These are phyloP conservation scores for Epithemia pelagica DNA, from an alignment of 108 stramenopile genomes.

Conservation along the genomic window DNA sequence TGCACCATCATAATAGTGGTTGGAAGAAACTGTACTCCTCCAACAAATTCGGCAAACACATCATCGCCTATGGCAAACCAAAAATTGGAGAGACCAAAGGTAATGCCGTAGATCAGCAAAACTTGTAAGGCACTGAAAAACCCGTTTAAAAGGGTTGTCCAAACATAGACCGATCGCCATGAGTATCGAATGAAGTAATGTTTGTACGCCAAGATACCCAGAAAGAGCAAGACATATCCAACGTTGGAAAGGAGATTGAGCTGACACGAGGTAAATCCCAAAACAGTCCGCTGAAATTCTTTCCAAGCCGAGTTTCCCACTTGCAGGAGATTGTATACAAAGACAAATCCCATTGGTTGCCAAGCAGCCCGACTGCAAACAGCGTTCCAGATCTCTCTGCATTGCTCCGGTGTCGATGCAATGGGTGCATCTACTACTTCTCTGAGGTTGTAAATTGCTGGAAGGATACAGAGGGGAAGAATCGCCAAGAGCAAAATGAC, in stretches of 20 bases:
- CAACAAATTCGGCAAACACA: conserved; percentile 75
- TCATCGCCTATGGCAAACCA: conserved; percentile 83
- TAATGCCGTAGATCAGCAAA: conserved; percentile 63
- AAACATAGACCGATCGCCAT: conserved; percentile 74
- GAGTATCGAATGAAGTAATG: conserved; percentile 72
- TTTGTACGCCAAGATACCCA: conserved; percentile 77
- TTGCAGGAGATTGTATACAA: conserved; percentile 80
- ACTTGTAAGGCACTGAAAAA: conserved; percentile 66
- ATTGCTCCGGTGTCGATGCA: conserved; percentile 56
- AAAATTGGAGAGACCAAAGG: conserved; percentile 71
- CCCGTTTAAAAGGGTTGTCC: conserved; percentile 67
- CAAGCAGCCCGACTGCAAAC: conserved; percentile 80
- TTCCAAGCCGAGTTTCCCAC: conserved; percentile 82
- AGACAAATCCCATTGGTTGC: conserved; percentile 88
- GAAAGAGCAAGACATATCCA: conserved; percentile 60
- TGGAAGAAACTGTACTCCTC: conserved; percentile 42
- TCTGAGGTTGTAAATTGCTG: conserved; percentile 46
- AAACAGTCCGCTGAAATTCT: conserved; percentile 59
- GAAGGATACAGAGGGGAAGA: conserved; percentile 55
- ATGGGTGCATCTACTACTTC: conserved; percentile 49
- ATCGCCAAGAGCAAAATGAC: conserved; percentile 51
- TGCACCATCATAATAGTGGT: conserved; percentile 73
- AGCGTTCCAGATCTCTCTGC: conserved; percentile 74
- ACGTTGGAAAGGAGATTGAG: conserved; percentile 66
- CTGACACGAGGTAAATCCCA: conserved; percentile 60